Conservation (phyloP, 1,139 yeast genomes). For the Arxiozyma heterogenica region DNA sequence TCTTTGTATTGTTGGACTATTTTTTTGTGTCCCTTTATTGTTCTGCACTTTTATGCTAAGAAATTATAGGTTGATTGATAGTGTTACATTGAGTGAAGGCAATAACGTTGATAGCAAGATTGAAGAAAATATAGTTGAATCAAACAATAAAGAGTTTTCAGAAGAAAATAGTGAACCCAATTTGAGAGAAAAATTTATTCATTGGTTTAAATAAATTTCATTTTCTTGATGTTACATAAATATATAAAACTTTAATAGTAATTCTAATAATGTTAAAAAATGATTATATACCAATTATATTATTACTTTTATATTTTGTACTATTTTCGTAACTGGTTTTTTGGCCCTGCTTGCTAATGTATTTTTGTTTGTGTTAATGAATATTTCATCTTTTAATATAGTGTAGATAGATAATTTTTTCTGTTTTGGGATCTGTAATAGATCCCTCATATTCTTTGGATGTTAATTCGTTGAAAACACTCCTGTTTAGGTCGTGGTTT, state of each 20-base stretch:
- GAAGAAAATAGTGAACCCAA: background rate
- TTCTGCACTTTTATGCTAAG: slow-evolving; percentile 40
- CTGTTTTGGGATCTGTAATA: background rate
- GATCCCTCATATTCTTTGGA: background rate
- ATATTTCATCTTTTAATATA: background rate
- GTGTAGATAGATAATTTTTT: background rate
- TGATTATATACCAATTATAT: background rate
- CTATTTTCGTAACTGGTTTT: no score
- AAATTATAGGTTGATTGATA: slow-evolving; percentile 38
- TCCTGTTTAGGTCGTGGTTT: background rate
- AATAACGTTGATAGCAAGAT: background rate
- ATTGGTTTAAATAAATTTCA: background rate
- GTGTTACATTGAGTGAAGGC: slow-evolving; percentile 20
- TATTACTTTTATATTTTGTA: no score
- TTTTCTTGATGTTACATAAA: background rate
- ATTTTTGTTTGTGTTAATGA: no score
- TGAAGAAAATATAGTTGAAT: background rate
- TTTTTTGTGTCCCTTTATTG: slow-evolving; percentile 46
- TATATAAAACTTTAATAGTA: no score
- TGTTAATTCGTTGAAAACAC: background rate
- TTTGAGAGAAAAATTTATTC: background rate
- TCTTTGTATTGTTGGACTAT: slow-evolving; percentile 47
- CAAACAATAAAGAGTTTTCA: background rate
- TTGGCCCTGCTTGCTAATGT: no score
- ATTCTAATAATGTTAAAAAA: no score